phyloP scores from a whole-genome alignment of 2,329 filamentous ascomycete species.

The Atkinsonella texensis region DNA sequence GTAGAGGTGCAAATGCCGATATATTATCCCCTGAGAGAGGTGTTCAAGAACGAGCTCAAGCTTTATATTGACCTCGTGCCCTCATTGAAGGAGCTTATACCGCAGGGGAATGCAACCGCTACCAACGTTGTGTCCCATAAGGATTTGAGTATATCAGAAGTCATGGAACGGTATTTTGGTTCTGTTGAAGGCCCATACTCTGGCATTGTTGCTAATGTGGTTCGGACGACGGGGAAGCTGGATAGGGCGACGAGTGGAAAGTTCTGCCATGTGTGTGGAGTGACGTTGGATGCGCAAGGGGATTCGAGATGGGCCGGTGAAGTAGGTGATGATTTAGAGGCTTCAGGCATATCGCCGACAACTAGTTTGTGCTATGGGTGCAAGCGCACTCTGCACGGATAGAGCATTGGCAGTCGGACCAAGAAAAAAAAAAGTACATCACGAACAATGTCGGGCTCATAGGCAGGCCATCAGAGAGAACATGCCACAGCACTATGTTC shows the following conservation, averaged over 20 bases:
- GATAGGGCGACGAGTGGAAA: slow-evolving; percentile 31
- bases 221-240: slow-evolving; percentile 79
- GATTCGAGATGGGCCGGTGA: slow-evolving; percentile 52
- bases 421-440: background rate
- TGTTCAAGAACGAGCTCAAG: slow-evolving; percentile 69
- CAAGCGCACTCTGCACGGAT: slow-evolving; percentile 49
- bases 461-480: background rate
- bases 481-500: background rate
- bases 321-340: slow-evolving; percentile 34
- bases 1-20: slow-evolving; percentile 28
- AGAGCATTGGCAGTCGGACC: slow-evolving; percentile 5
- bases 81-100: slow-evolving; percentile 36
- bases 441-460: background rate
- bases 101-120: slow-evolving; percentile 20
- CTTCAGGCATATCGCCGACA: slow-evolving; percentile 12
- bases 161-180: slow-evolving; percentile 82
- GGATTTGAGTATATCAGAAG: slow-evolving; percentile 77
- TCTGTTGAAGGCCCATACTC: slow-evolving; percentile 73
- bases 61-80: slow-evolving; percentile 49
- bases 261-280: slow-evolving; percentile 56
- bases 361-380: slow-evolving; percentile 60
- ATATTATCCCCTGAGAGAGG: slow-evolving; percentile 73
- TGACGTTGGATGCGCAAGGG: slow-evolving; percentile 50
- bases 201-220: slow-evolving; percentile 89
- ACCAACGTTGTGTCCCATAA: slow-evolving; percentile 48